Base-by-base conservation (phyloP, 2,329 filamentous ascomycete genomes). In the Stemphylium lycopersici region DNA sequence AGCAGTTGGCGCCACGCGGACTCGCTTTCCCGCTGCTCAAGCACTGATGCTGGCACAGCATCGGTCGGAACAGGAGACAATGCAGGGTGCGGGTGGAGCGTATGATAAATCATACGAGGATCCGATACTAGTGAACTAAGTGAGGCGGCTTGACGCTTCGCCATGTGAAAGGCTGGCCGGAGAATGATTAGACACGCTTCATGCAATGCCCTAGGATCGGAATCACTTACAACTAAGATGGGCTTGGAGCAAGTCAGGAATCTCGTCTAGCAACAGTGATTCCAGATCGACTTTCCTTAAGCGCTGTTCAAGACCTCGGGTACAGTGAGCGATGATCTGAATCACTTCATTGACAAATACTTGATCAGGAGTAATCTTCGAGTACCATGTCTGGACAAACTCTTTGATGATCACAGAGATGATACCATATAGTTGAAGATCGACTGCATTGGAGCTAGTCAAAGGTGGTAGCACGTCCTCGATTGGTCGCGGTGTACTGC, bases 341-440 rank as follows among this genome's bases (percentile, higher is more conserved):
- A 98, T 83, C 53, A 97, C 84, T 78, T 97, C 93, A 63, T 89
- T 88, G 56, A 95, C 87, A 71, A 99, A 96, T 11, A 86, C 83
- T 71, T 93, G 90, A 76, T 99, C 93, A 3, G 91, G 86, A 1
- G 93, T 97, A 74, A 99, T 95, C 74, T 89, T 93, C 61, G 82
- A 83, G 79, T 99, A 99, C 95, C 95, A 99, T 29, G 86, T 87
- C 74, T 95, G 88, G 33, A 99, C 90, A 73, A 92, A 96, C 61
- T 97, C 92, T 68, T 90, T 87, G 66, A 97, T 82, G 58, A 98
- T 87, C 55, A 98, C 89, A 47, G 95, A 90, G 56, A 99, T 87
- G 56, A 98, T 84, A 24, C 91, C 93, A 73, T 98, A 99, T 4
- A 99, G 83, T 77, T 99, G 90, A 52, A 96, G 79, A 75, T 99